These are phyloP conservation scores for Sedum album DNA, from an alignment of 164 flowering plant genomes.

Conservation along the genomic window DNA sequence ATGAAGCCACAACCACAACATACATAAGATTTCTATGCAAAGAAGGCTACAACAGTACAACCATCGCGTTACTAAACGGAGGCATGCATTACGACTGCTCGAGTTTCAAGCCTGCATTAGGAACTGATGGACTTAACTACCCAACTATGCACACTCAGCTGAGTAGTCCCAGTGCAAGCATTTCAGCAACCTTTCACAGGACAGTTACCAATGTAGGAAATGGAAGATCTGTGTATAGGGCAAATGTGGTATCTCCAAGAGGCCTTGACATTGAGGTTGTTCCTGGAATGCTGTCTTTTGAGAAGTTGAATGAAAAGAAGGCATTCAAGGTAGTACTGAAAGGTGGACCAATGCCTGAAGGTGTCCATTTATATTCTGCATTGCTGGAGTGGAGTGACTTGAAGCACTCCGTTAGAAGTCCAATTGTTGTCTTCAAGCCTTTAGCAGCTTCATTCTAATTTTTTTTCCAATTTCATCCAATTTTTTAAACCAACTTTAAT, in stretches of 20 bases:
- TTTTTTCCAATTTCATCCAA: neutral
- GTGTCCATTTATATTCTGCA: constrained; percentile 18
- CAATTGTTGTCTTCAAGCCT: constrained; percentile 32
- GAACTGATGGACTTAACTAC: constrained; percentile 67
- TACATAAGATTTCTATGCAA: constrained; percentile 57
- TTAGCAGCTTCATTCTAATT: neutral
- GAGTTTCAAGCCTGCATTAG: constrained; percentile 19
- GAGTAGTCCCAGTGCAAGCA: neutral
- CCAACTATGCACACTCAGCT: constrained; percentile 54
- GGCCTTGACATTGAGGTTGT: constrained; percentile 31
- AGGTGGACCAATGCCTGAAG: constrained; percentile 20
- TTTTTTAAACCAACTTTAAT: too few species aligned
- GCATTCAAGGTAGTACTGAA: constrained; percentile 51
- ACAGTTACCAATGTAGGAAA: constrained; percentile 49
- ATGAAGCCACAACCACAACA: constrained; percentile 20
- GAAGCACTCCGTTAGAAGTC: constrained; percentile 43
- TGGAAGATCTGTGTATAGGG: constrained; percentile 33
- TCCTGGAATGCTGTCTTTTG: constrained; percentile 33
- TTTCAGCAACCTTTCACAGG: constrained; percentile 38
- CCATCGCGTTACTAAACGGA: constrained; percentile 29
- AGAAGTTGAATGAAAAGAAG: constrained; percentile 14
- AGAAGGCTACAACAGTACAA: constrained; percentile 43
- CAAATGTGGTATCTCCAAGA: constrained; percentile 26
- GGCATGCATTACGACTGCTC: constrained; percentile 27
- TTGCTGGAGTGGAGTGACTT: constrained; percentile 46